Evolutionary conservation across 495 filamentous ascomycete genomes (phyloP).

Genomic region (Echria macrotheca): DNA sequence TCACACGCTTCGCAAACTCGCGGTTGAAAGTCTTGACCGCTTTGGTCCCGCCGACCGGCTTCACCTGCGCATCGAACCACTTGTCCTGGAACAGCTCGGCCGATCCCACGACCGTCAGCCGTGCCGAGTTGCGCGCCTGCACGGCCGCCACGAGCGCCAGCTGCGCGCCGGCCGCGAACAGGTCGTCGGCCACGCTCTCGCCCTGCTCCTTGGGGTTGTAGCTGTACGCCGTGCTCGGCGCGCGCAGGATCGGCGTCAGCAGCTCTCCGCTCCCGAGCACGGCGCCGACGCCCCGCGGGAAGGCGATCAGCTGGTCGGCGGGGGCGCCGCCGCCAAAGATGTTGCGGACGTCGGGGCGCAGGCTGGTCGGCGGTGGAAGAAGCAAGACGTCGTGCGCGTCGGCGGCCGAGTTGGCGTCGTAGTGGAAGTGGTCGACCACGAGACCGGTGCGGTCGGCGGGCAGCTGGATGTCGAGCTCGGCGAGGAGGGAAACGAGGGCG

Average conservation of each 20-base stretch:
- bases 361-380: constrained; percentile 54
- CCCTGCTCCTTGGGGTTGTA: constrained; percentile 91
- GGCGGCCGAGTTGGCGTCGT: constrained; percentile 66
- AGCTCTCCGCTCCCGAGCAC: constrained; percentile 71
- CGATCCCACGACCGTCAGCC: constrained; percentile 80
- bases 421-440: constrained; percentile 93
- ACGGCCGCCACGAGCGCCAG: constrained; percentile 73
- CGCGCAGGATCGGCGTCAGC: constrained; percentile 73
- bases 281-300: constrained; percentile 75
- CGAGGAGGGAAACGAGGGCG: constrained; percentile 74
- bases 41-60: constrained; percentile 47
- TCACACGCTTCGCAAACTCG: constrained; percentile 77
- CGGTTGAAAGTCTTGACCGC: constrained; percentile 65
- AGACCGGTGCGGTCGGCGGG: constrained; percentile 75
- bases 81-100: constrained; percentile 80
- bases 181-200: constrained; percentile 57
- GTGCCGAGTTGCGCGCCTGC: constrained; percentile 89
- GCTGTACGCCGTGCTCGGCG: constrained; percentile 77
- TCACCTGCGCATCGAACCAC: constrained; percentile 84
- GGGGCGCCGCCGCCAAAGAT: constrained; percentile 65
- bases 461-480: constrained; percentile 87
- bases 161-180: constrained; percentile 78
- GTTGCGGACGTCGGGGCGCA: constrained; percentile 66
- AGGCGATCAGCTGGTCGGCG: constrained; percentile 54
- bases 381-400: constrained; percentile 89